Base-by-base conservation (phyloP, 2,329 filamentous ascomycete genomes). In the Cladobotryum protrusum region DNA sequence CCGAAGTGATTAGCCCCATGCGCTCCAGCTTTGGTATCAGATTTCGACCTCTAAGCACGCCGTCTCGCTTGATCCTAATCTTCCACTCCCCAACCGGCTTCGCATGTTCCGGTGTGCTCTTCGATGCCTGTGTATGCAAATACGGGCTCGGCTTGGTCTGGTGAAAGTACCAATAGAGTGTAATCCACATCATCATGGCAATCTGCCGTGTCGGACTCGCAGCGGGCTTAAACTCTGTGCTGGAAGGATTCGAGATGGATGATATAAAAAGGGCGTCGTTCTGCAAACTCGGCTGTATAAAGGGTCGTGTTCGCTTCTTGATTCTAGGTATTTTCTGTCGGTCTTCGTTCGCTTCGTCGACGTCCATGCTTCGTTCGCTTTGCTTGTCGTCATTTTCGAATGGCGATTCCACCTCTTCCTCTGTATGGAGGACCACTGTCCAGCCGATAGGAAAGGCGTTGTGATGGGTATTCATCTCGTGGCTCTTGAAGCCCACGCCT, bases 151-250 rank as follows among this genome's bases (percentile, higher is more conserved):
- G 92, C 59, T 85, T 78, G 1, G 83, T 78, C 66, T 95, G 89
- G 70, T 96, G 91, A 60, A 96, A 97, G 73, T 97, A 97, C 92
- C 92, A 97, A 73, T 89, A 96, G 39, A 97, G 74, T 1, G 89
- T 91, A 33, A 90, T 83, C 88, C 89, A 97, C 6, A 97, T 77
- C 86, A 96, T 95, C 88, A 96, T 90, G 57, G 92, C 92, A 53
- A 96, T 88, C 70, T 95, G 88, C 41, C 91, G 78, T 1, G 89
- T 93, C 0, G 89, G 89, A 54, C 89, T 95, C 13, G 77, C 82
- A 1, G 86, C 80, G 1, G 89, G 82, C 63, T 87, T 89, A 71
- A 86, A 95, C 44, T 96, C 89, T 63, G 72, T 81, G 65, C 76
- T 87, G 45, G 86, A 86, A 0, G 92, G 89, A 57, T 87, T 89